Evolutionary conservation across 257 asterid genomes (phyloP).

Genomic region (Penstemon davidsonii): DNA sequence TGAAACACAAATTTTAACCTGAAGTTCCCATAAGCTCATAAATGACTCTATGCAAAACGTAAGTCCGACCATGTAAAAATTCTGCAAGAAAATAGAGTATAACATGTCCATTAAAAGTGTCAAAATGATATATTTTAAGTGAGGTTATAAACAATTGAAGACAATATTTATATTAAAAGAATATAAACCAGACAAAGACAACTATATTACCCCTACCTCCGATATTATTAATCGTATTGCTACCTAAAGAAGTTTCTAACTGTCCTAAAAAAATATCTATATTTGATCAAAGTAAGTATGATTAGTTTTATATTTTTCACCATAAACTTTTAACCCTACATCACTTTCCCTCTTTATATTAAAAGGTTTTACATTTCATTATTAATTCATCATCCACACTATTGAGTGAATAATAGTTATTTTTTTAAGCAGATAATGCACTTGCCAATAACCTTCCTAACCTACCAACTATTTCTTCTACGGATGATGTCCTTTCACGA

Average conservation of each 20-base stretch:
- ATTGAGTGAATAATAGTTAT: too few species aligned
- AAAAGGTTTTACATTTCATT: too few species aligned
- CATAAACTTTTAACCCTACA: background rate
- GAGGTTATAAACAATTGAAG: conserved; percentile 2
- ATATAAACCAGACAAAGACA: background rate
- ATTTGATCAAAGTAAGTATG: background rate
- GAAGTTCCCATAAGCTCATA: conserved; percentile 92
- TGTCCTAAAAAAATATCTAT: background rate
- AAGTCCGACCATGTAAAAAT: conserved; percentile 85
- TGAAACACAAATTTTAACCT: too few species aligned
- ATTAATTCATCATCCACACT: too few species aligned
- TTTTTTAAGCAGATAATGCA: too few species aligned
- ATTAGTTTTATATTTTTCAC: background rate
- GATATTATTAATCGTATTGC: background rate
- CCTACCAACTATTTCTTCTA: too few species aligned
- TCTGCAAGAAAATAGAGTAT: conserved; percentile 46
- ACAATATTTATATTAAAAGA: background rate
- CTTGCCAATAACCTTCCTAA: too few species aligned
- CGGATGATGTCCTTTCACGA: too few species aligned
- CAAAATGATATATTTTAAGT: background rate
- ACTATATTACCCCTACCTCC: background rate
- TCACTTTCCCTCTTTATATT: too few species aligned
- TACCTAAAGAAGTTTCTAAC: background rate
- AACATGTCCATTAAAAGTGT: conserved; percentile 3
- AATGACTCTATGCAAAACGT: conserved; percentile 82